Evolutionary conservation across 2,329 filamentous ascomycete species (phyloP).

Genomic region (Aureobasidium melanogenum): DNA sequence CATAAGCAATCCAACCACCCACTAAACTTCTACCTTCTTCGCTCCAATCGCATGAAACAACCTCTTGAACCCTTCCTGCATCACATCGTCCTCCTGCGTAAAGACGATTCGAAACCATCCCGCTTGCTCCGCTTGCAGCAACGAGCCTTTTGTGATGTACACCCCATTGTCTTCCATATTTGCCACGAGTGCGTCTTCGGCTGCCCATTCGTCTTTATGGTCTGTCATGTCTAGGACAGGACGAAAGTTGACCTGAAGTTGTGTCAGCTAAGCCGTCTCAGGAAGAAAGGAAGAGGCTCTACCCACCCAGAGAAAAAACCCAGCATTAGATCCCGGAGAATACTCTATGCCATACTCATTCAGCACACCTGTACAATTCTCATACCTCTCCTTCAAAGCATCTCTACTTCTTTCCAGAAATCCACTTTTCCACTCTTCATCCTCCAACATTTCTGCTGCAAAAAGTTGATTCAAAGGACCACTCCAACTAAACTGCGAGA

Average conservation of each 20-base stretch:
- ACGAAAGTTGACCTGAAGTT: conserved; percentile 23
- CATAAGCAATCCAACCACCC: no score
- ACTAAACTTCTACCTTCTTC: background rate
- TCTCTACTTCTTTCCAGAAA: conserved; percentile 18
- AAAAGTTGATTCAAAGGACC: conserved; percentile 25
- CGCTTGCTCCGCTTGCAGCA: conserved; percentile 34
- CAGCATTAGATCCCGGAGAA: conserved; percentile 32
- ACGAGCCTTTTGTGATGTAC: conserved; percentile 42
- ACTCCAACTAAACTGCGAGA: conserved; percentile 21
- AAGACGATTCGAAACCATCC: conserved; percentile 51
- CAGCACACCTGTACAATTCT: conserved; percentile 16
- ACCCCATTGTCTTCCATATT: conserved; percentile 39
- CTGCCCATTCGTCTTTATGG: conserved; percentile 23
- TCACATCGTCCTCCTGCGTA: conserved; percentile 29
- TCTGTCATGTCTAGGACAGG: background rate
- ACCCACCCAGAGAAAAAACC: conserved; percentile 38
- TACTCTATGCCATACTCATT: conserved; percentile 30
- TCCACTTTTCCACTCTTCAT: conserved; percentile 18
- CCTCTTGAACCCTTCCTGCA: conserved; percentile 31
- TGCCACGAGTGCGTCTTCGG: conserved; percentile 38
- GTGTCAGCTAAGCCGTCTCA: background rate
- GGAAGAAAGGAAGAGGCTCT: no score
- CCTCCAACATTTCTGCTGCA: conserved; percentile 26
- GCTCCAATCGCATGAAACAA: conserved; percentile 13
- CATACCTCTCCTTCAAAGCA: conserved; percentile 18